phyloP scores from a whole-genome alignment of 1,284 basidiomycete genomes.

The Ustilago curta region DNA sequence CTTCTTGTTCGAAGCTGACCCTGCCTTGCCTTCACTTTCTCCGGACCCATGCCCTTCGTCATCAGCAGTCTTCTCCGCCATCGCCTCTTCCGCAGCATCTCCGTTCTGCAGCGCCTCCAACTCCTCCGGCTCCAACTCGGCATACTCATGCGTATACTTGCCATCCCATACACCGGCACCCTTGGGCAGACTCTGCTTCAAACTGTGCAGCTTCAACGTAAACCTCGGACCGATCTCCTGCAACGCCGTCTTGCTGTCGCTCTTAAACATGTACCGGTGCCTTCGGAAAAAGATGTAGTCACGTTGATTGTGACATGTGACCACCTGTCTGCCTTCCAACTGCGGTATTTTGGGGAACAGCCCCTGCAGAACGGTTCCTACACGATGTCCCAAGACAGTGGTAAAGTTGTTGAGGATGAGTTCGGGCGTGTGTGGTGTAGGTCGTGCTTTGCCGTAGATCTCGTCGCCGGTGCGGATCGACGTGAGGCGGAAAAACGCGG shows the following conservation, averaged over 20 bases:
- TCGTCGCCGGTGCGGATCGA: slow-evolving; percentile 86
- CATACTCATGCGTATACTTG: slow-evolving; percentile 69
- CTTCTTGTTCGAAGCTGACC: slow-evolving; percentile 22
- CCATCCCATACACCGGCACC: slow-evolving; percentile 75
- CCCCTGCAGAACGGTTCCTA: slow-evolving; percentile 93
- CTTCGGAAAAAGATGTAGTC: slow-evolving; percentile 98
- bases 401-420: slow-evolving; percentile 95
- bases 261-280: slow-evolving; percentile 94
- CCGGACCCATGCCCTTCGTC: neutral
- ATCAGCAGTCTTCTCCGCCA: slow-evolving; percentile 1
- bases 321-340: slow-evolving; percentile 95
- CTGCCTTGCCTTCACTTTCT: neutral
- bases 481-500: slow-evolving; percentile 94
- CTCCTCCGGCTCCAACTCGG: slow-evolving; percentile 60
- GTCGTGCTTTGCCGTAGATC: slow-evolving; percentile 86
- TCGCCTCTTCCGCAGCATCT: slow-evolving; percentile 10
- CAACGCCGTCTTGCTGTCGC: slow-evolving; percentile 81
- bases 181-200: slow-evolving; percentile 87
- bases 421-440: slow-evolving; percentile 93
- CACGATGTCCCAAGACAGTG: slow-evolving; percentile 89
- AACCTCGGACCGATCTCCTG: slow-evolving; percentile 99
- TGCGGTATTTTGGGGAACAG: slow-evolving; percentile 94
- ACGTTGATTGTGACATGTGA: slow-evolving; percentile 95
- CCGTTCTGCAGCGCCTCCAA: slow-evolving; percentile 29
- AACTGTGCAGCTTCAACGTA: slow-evolving; percentile 89